Conservation (phyloP, 129 eudicot species). For the Lactuca saligna region DNA sequence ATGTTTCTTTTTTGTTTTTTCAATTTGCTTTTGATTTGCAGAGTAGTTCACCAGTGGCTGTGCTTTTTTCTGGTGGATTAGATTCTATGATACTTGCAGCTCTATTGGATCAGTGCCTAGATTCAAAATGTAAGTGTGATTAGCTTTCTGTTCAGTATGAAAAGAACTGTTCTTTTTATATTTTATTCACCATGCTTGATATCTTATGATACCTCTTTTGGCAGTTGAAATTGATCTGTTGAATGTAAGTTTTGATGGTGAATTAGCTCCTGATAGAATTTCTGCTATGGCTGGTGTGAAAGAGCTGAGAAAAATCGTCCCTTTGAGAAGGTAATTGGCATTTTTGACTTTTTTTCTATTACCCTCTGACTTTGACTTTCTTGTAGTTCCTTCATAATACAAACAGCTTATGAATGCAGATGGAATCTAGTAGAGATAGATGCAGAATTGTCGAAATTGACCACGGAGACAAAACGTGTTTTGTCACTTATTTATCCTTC, state of each 20-base stretch:
- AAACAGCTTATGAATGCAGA: constrained; percentile 41
- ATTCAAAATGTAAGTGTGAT: constrained; percentile 69
- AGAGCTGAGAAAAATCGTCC: constrained; percentile 65
- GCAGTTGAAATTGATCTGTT: constrained; percentile 92
- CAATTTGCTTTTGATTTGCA: constrained; percentile 26
- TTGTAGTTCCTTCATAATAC: constrained; percentile 6
- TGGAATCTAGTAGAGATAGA: constrained; percentile 98
- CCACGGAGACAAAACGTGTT: constrained; percentile 82
- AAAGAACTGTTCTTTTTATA: constrained; percentile 1
- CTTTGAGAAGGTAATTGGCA: constrained; percentile 56
- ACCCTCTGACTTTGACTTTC: background rate
- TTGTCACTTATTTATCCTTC: constrained; percentile 88
- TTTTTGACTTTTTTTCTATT: background rate
- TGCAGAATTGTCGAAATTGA: constrained; percentile 71
- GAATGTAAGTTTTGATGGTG: constrained; percentile 95
- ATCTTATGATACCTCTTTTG: constrained; percentile 24
- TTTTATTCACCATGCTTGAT: constrained; percentile 3
- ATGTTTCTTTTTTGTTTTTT: constrained; percentile 8
- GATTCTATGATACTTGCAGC: constrained; percentile 98
- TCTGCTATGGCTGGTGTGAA: constrained; percentile 80
- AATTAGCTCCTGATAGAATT: constrained; percentile 90
- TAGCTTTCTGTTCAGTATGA: background rate
- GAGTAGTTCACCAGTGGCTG: constrained; percentile 78
- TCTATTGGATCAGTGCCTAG: constrained; percentile 76
- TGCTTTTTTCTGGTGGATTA: constrained; percentile 95